Evolutionary conservation across 768 basidiomycete species (phyloP).

Genomic region (Lactarius trivialis): DNA sequence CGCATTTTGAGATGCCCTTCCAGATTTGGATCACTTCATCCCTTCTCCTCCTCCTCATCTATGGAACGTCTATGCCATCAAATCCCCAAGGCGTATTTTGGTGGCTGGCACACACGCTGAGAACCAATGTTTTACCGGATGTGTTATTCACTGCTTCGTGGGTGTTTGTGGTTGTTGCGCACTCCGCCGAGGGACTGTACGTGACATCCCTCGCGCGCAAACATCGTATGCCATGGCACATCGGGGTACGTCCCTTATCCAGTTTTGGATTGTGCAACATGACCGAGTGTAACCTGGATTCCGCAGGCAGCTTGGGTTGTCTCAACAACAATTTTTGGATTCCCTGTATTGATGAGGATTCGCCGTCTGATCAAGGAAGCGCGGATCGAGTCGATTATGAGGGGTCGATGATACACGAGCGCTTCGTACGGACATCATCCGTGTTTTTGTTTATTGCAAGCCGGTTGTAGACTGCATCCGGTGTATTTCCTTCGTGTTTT

Average conservation of each 20-base stretch:
- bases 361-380: slow-evolving; percentile 54
- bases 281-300: neutral
- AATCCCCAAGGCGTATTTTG: slow-evolving; percentile 21
- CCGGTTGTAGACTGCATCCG: neutral
- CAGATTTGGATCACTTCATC: slow-evolving; percentile 26
- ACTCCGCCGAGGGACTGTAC: slow-evolving; percentile 45
- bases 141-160: slow-evolving; percentile 30
- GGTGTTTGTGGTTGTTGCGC: slow-evolving; percentile 32
- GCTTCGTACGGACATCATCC: neutral
- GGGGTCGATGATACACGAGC: slow-evolving; percentile 40
- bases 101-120: slow-evolving; percentile 31
- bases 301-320: slow-evolving; percentile 48
- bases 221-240: slow-evolving; percentile 43
- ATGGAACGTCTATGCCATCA: slow-evolving; percentile 29
- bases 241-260: slow-evolving; percentile 32
- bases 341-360: slow-evolving; percentile 48
- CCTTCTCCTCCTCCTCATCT: slow-evolving; percentile 31
- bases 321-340: slow-evolving; percentile 46
- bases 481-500: neutral
- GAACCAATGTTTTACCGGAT: slow-evolving; percentile 29
- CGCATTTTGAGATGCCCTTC: slow-evolving; percentile 44
- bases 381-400: slow-evolving; percentile 77
- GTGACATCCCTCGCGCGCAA: slow-evolving; percentile 41
- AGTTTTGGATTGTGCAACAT: neutral
- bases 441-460: neutral